Evolutionary conservation across 1,139 yeast genomes (phyloP).

Genomic region (Geotrichum europaeum): DNA sequence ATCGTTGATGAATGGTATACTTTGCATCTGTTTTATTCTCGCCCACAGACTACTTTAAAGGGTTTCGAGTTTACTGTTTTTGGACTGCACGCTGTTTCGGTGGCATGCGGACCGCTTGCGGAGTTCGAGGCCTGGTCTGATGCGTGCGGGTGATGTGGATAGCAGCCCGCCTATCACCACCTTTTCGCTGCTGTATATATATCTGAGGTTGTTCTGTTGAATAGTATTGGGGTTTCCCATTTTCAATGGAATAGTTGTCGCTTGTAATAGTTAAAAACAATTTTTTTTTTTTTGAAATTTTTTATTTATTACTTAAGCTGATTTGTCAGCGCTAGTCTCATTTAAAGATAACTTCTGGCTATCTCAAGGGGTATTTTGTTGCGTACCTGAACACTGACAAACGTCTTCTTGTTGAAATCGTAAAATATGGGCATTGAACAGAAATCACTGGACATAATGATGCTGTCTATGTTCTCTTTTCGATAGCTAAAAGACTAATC

Average conservation of each 20-base stretch:
- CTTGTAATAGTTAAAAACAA: not conserved
- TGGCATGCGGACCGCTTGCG: not conserved
- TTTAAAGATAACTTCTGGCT: too few species aligned
- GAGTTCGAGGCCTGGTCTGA: slow-evolving; percentile 7
- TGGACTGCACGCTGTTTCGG: not conserved
- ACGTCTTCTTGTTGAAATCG: too few species aligned
- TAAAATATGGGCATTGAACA: too few species aligned
- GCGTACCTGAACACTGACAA: too few species aligned
- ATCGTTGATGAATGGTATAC: slow-evolving; percentile 15
- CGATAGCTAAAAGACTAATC: too few species aligned
- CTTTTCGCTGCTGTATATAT: slow-evolving; percentile 13
- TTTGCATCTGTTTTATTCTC: slow-evolving; percentile 14
- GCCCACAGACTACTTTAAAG: slow-evolving; percentile 9
- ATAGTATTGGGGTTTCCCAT: not conserved
- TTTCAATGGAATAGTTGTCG: not conserved
- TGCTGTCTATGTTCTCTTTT: too few species aligned
- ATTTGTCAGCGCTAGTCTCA: not conserved
- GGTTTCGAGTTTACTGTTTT: not conserved
- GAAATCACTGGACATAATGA: too few species aligned
- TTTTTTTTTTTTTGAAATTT: not conserved
- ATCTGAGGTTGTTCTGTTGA: slow-evolving; percentile 11
- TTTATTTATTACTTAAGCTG: not conserved
- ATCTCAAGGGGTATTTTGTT: too few species aligned
- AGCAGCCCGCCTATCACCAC: slow-evolving; percentile 16
- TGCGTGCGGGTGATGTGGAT: slow-evolving; percentile 15